These are phyloP conservation scores for Naganishia albida DNA, from an alignment of 1,284 basidiomycete species.

Conservation along the genomic window DNA sequence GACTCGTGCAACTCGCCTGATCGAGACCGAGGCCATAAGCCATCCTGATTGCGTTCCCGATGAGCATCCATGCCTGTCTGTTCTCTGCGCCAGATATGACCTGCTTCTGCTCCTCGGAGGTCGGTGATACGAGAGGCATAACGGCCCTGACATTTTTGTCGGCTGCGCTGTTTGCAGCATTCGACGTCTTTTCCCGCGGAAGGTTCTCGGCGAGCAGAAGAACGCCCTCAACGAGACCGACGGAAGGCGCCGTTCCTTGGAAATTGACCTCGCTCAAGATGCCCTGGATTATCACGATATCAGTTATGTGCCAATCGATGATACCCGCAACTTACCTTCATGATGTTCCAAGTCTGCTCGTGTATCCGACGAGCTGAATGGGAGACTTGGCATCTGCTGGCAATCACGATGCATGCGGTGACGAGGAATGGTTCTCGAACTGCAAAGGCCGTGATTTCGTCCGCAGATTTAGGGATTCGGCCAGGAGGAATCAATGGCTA, in stretches of 20 bases:
- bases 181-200: conserved; percentile 38
- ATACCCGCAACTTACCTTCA: conserved; percentile 42
- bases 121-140: conserved; percentile 6
- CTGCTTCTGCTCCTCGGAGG: conserved; percentile 20
- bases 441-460: conserved; percentile 51
- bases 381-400: conserved; percentile 47
- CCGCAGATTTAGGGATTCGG: conserved; percentile 50
- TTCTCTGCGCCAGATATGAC: conserved; percentile 46
- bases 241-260: conserved; percentile 47
- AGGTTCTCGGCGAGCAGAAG: conserved; percentile 52
- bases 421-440: conserved; percentile 53
- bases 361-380: conserved; percentile 46
- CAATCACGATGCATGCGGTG: conserved; percentile 54
- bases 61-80: conserved; percentile 52
- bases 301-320: background rate
- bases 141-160: conserved; percentile 36
- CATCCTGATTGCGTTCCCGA: conserved; percentile 49
- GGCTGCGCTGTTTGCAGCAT: background rate
- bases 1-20: conserved; percentile 38
- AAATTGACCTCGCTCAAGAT: conserved; percentile 50
- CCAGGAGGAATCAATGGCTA: conserved; percentile 54
- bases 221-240: conserved; percentile 51
- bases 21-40: conserved; percentile 51
- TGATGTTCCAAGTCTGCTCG: conserved; percentile 47
- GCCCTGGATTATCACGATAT: conserved; percentile 34